Base-by-base conservation (phyloP, 2,329 filamentous ascomycete species). In the Lachnellula suecica region DNA sequence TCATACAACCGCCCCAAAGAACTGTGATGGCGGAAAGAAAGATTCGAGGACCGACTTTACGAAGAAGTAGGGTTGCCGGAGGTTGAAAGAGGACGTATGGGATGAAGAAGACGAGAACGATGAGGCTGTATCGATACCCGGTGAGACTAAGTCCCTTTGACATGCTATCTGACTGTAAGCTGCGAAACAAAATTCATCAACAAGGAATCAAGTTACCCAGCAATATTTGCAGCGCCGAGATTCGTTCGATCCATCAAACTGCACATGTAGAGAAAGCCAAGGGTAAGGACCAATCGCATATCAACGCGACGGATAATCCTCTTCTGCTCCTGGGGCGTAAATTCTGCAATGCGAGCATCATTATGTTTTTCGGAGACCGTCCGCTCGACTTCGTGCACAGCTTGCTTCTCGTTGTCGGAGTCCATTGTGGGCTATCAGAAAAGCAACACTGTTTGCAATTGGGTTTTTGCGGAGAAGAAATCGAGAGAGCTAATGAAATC, bases 211-310 rank as follows among this genome's bases (percentile, higher is more conserved):
- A 40, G 66, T 50, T 63, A 79, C 76, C 79, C 89, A 19, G 89
- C 88, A 66, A 93, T 86, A 42, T 82, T 82, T 37, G 88, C 88
- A 20, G 82, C 76, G n/a, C 82, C 82, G 66, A 92, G 71, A 68
- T 93, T 93, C 2, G 87, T 90, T 27, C 89, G 77, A 65, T 94
- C 89, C 83, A 93, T 89, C 53, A 93, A 72, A 58, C 81, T 87
- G 61, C 89, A 77, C 66, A 87, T 89, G 69, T 92, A 92, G 72
- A 91, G 79, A 58, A 78, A 65, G 19, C 85, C 85, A 4, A 83
- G 79, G 1, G 79, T 84, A 3, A 78, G 65, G 37, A 88, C 80
- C 3, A 88, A 72, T 2, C 85, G 81, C 25, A 76, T 72, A 69
- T 95, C 90, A 60, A 94, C 75, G 11, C 83, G 81, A 51, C 79